These are phyloP conservation scores for Fomitopsis pulvina DNA, from an alignment of 768 basidiomycete species.

Conservation along the genomic window DNA sequence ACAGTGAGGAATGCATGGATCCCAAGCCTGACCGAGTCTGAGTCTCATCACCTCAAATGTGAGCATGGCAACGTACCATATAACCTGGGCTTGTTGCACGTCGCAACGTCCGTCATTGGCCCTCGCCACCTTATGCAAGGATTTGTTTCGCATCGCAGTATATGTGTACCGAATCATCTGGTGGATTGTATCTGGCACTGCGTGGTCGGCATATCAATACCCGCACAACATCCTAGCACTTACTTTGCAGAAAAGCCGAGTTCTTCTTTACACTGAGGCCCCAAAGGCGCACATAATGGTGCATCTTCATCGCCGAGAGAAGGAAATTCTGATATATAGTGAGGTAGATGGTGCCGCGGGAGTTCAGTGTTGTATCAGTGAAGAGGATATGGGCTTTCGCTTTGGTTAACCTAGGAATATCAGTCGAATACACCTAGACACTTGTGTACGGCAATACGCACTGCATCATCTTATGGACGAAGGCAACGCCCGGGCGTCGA, in stretches of 20 bases:
- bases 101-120: slow-evolving; percentile 32
- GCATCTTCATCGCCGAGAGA: slow-evolving; percentile 80
- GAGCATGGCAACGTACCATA: slow-evolving; percentile 45
- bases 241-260: slow-evolving; percentile 49
- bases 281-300: slow-evolving; percentile 70
- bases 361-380: slow-evolving; percentile 68
- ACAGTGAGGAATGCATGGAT: slow-evolving; percentile 71
- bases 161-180: slow-evolving; percentile 55
- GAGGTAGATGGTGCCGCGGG: slow-evolving; percentile 49
- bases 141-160: slow-evolving; percentile 42
- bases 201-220: background rate
- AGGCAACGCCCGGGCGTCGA: slow-evolving; percentile 55
- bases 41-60: background rate
- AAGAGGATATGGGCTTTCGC: slow-evolving; percentile 75
- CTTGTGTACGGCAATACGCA: slow-evolving; percentile 32
- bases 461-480: slow-evolving; percentile 72
- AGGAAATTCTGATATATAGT: slow-evolving; percentile 89
- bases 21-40: slow-evolving; percentile 56
- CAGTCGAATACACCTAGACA: background rate
- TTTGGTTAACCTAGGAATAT: slow-evolving; percentile 51
- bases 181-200: slow-evolving; percentile 49
- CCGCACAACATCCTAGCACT: slow-evolving; percentile 14
- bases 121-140: slow-evolving; percentile 33
- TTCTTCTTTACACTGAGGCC: slow-evolving; percentile 37
- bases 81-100: slow-evolving; percentile 43